These are phyloP conservation scores for Teratosphaeria destructans DNA, from an alignment of 2,329 filamentous ascomycete genomes.

Conservation along the genomic window DNA sequence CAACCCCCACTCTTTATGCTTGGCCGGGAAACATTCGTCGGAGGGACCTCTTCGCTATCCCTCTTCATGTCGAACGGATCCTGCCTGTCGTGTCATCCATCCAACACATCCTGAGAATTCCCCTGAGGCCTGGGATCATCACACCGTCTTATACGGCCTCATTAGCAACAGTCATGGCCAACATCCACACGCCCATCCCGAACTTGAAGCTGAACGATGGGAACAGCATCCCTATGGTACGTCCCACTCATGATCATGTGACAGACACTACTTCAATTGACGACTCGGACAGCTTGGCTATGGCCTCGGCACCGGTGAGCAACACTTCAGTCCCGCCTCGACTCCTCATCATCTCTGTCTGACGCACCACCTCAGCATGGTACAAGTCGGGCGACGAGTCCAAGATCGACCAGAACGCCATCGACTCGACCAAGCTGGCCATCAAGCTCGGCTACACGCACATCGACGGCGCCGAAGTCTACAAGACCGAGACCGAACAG, in stretches of 20 bases:
- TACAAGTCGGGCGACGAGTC: slow-evolving; percentile 42
- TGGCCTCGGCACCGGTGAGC: slow-evolving; percentile 30
- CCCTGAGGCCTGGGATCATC: not conserved
- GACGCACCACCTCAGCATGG: slow-evolving; percentile 55
- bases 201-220: slow-evolving; percentile 63
- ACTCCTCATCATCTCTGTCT: not conserved
- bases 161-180: slow-evolving; percentile 14
- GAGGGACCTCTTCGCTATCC: not conserved
- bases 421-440: slow-evolving; percentile 50
- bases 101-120: not conserved
- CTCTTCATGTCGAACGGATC: not conserved
- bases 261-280: slow-evolving; percentile 2
- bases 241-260: slow-evolving; percentile 6
- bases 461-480: slow-evolving; percentile 62
- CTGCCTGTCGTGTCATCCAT: not conserved
- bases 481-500: slow-evolving; percentile 42
- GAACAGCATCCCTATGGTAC: slow-evolving; percentile 58
- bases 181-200: slow-evolving; percentile 39
- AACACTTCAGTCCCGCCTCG: not conserved
- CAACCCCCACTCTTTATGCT: too few species aligned
- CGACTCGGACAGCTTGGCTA: slow-evolving; percentile 49
- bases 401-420: slow-evolving; percentile 46
- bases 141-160: not conserved
- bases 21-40: too few species aligned
- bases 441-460: slow-evolving; percentile 62